phyloP scores from a whole-genome alignment of 2,329 filamentous ascomycete genomes.

The Fusarium sp. region DNA sequence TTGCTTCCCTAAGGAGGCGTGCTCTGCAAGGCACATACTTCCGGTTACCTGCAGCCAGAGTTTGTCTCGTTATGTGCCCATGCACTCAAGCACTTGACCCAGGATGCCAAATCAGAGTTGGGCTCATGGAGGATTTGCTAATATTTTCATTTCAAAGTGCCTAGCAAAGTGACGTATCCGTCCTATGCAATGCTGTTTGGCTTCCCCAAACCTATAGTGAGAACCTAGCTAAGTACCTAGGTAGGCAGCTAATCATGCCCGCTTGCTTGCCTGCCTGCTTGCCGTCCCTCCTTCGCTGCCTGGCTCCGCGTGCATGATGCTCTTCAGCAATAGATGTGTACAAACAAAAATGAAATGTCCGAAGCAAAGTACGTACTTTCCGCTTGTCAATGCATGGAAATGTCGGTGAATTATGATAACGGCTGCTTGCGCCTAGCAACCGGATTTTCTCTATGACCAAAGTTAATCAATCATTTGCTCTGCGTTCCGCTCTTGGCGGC shows the following conservation, averaged over 20 bases:
- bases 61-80: conserved; percentile 35
- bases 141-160: conserved; percentile 24
- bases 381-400: conserved; percentile 12
- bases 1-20: conserved; percentile 10
- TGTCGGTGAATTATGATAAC: conserved; percentile 14
- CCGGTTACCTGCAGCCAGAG: conserved; percentile 40
- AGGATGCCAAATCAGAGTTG: conserved; percentile 2
- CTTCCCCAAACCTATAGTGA: conserved; percentile 2
- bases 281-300: conserved; percentile 3
- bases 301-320: conserved; percentile 16
- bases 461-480: conserved; percentile 15
- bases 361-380: conserved; percentile 17
- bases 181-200: conserved; percentile 24
- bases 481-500: conserved; percentile 17
- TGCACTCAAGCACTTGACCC: conserved; percentile 7
- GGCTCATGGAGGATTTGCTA: conserved; percentile 1
- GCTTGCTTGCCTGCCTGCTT: conserved; percentile 20
- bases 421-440: conserved; percentile 27
- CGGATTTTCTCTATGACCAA: conserved; percentile 24
- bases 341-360: conserved; percentile 21
- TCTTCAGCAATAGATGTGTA: conserved; percentile 17
- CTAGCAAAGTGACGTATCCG: conserved; percentile 16
- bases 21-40: conserved; percentile 17
- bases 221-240: not conserved
- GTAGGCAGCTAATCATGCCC: conserved; percentile 16